Evolutionary conservation across 2,329 filamentous ascomycete genomes (phyloP).

Genomic region (Rosellinia necatrix): DNA sequence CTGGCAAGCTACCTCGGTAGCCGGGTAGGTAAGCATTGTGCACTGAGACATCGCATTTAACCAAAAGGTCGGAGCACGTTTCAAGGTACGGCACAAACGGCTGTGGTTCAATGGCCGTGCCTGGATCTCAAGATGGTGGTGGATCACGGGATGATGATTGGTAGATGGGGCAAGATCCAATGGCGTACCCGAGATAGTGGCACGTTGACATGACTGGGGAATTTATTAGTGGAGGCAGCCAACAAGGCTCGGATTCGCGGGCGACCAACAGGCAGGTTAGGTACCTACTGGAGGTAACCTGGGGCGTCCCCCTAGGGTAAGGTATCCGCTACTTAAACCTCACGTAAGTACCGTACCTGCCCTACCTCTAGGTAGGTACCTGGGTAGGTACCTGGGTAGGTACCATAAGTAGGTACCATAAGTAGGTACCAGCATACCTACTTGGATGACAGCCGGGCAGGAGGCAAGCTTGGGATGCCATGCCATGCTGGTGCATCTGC

Average conservation of each 20-base stretch:
- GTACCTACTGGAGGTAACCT: too few relatives aligned
- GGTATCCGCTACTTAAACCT: too few relatives aligned
- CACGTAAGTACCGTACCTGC: too few relatives aligned
- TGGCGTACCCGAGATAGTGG: slow-evolving; percentile 30
- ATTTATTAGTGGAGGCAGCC: slow-evolving; percentile 35
- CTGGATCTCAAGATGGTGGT: slow-evolving; percentile 10
- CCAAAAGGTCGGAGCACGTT: slow-evolving; percentile 7
- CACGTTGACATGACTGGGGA: slow-evolving; percentile 39
- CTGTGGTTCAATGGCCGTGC: slow-evolving; percentile 17
- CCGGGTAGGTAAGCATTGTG: too few relatives aligned
- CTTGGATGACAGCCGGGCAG: slow-evolving; percentile 9
- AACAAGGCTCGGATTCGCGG: slow-evolving; percentile 17
- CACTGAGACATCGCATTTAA: slow-evolving; percentile 10
- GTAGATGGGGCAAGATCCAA: slow-evolving; percentile 29
- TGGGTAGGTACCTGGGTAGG: slow-evolving; percentile 10
- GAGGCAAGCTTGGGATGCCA: neutral
- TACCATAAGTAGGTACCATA: too few relatives aligned
- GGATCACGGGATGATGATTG: slow-evolving; percentile 19
- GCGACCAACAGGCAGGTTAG: too few relatives aligned
- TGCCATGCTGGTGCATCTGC: neutral
- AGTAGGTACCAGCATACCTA: slow-evolving; percentile 1
- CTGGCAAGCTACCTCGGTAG: too few relatives aligned
- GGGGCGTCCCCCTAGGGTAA: too few relatives aligned
- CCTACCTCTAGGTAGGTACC: too few relatives aligned
- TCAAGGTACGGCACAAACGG: neutral